Evolutionary conservation across 2,329 filamentous ascomycete genomes (phyloP), one percentile per base, ranked within the genome.

Genomic region (Ophiostoma piceae): DNA sequence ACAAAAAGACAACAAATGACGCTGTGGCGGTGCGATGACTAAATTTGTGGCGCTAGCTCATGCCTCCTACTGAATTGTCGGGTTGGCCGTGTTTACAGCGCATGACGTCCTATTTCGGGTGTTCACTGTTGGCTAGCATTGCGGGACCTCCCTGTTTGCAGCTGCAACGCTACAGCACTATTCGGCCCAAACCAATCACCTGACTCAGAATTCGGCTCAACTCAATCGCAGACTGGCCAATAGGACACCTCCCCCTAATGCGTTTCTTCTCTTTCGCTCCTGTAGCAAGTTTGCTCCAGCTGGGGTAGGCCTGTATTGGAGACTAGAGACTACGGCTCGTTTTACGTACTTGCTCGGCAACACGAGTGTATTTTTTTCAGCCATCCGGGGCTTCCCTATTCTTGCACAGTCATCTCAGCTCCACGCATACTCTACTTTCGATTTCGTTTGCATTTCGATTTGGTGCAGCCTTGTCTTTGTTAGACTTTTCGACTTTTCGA

Each of bases 201-300:
- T 43, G 65, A 41, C 39, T 26, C 37, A 29, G 65, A 43, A 41
- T 29, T 12, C 65, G 65, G 65, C n/a, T 29, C 39, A 19, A 32
- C 47, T 65, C 69, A 71, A 69, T 71, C 43, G 57, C 37, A 12
- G n/a, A 35, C 51, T 19, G 32, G 64, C 69, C 69, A 71, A 69
- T 71, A 62, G 67, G 64, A 22, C 39, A 26, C 19, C 54, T 57
- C 64, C 54, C 47, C 43, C 43, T 62, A 62, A 26, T 67, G 54
- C 47, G 35, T 43, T 68, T 68, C 67, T 47, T 62, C 62, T 65
- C 16, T 64, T 64, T 32, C 32, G 16, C 16, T 64, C 14, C 39
- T 41, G 65, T 47, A 35, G 12, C 35, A n/a, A 57, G 14, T 57
- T 47, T 35, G 35, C 35, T 35, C 35, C 35, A 35, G 35, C 35